Evolutionary conservation across 2,329 filamentous ascomycete genomes (phyloP).

Genomic region (Aspergillus neotritici): DNA sequence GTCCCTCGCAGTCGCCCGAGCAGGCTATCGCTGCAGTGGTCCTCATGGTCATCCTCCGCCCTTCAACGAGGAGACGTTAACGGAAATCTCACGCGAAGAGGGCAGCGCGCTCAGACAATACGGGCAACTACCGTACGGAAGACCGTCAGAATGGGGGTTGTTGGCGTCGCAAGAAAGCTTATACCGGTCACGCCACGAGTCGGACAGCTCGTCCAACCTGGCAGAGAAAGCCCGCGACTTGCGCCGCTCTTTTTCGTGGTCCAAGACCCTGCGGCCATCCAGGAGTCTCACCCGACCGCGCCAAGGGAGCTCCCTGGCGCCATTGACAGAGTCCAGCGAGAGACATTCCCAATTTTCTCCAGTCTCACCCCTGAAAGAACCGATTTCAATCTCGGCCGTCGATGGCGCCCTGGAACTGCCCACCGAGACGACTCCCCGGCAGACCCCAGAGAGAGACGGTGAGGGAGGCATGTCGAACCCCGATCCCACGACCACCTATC

Average conservation of each 20-base stretch:
- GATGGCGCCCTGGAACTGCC: constrained; percentile 31
- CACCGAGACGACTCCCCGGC: constrained; percentile 33
- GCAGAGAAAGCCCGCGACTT: constrained; percentile 28
- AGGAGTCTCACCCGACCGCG: constrained; percentile 23
- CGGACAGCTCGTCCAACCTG: constrained; percentile 18
- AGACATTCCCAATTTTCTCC: constrained; percentile 9
- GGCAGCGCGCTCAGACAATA: constrained; percentile 27
- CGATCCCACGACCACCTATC: constrained; percentile 20
- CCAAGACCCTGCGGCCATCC: constrained; percentile 29
- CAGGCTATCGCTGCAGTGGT: constrained; percentile 12
- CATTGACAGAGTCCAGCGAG: constrained; percentile 27
- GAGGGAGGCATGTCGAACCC: constrained; percentile 13
- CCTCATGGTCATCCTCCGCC: constrained; percentile 16
- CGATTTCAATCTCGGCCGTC: constrained; percentile 29
- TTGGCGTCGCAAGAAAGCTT: constrained; percentile 30
- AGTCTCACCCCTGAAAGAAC: constrained; percentile 21
- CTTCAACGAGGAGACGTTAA: constrained; percentile 25
- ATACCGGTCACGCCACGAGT: constrained; percentile 14
- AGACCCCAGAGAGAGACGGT: constrained; percentile 30
- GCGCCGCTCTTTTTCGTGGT: constrained; percentile 30
- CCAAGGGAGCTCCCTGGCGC: constrained; percentile 27
- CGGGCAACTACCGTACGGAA: constrained; percentile 31
- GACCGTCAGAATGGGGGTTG: constrained; percentile 32
- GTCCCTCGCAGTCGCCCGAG: constrained; percentile 21
- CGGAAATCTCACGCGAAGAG: constrained; percentile 29